phyloP scores from a whole-genome alignment of 2,329 filamentous ascomycete genomes.

The Ceratocystiopsis brevicomis region DNA sequence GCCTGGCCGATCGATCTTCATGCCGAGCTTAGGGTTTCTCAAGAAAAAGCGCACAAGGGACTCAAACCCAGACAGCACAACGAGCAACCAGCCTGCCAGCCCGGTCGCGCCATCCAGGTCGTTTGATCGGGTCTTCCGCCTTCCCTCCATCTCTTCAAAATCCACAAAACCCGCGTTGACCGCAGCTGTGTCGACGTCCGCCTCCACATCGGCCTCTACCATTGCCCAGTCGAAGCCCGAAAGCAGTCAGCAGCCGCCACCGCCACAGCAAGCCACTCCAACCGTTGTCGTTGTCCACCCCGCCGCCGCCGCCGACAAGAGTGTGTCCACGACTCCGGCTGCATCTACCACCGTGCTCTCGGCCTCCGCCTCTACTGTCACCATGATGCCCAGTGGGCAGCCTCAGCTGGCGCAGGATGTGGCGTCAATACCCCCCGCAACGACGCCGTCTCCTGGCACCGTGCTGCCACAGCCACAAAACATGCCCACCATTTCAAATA shows the following conservation, averaged over 20 bases:
- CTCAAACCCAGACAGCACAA: slow-evolving; percentile 50
- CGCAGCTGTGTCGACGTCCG: too few species aligned
- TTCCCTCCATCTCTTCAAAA: slow-evolving; percentile 5
- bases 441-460: slow-evolving; percentile 21
- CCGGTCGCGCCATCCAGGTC: slow-evolving; percentile 40
- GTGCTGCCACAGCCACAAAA: slow-evolving; percentile 46
- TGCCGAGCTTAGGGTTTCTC: slow-evolving; percentile 91
- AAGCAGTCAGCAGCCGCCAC: too few species aligned
- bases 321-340: slow-evolving; percentile 2
- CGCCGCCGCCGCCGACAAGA: too few species aligned
- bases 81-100: slow-evolving; percentile 45
- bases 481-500: slow-evolving; percentile 63
- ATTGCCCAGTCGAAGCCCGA: too few species aligned
- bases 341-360: slow-evolving; percentile 4
- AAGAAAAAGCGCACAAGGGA: slow-evolving; percentile 99
- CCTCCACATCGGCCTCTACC: too few species aligned
- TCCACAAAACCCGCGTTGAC: slow-evolving; percentile 10
- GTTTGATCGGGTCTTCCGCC: slow-evolving; percentile 24
- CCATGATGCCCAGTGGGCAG: slow-evolving; percentile 16
- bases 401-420: slow-evolving; percentile 11
- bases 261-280: too few species aligned
- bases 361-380: slow-evolving; percentile 1
- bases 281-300: too few species aligned
- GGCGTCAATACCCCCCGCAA: slow-evolving; percentile 10
- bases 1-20: slow-evolving; percentile 20